Evolutionary conservation across 805 yeast species (phyloP).

Genomic region (Cyberlindnera japonica): DNA sequence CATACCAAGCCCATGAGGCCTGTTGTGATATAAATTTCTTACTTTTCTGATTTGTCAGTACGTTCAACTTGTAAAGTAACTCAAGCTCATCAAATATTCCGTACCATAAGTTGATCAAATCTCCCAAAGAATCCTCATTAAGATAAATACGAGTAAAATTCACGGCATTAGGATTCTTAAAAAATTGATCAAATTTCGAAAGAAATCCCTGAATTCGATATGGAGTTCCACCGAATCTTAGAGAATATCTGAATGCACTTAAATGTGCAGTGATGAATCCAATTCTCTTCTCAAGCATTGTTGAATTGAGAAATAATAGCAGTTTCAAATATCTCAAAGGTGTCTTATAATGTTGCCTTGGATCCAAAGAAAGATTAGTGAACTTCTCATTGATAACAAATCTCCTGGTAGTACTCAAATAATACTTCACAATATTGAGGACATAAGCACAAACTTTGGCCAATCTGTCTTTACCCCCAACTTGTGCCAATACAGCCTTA

Average conservation of each 20-base stretch:
- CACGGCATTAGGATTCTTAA: conserved; percentile 12
- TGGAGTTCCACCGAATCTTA: conserved; percentile 70
- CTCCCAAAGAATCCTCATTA: conserved; percentile 45
- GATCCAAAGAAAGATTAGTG: conserved; percentile 25
- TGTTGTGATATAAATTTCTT: conserved; percentile 46
- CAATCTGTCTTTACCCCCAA: conserved; percentile 69
- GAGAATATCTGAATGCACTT: conserved; percentile 58
- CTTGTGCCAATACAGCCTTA: conserved; percentile 47
- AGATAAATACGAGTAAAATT: conserved; percentile 32
- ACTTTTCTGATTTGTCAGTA: conserved; percentile 37
- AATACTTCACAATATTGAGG: conserved; percentile 47
- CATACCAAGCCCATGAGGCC: conserved; percentile 67
- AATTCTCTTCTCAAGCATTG: conserved; percentile 33
- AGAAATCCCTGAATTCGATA: conserved; percentile 41
- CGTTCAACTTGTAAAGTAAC: conserved; percentile 51
- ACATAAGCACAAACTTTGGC: conserved; percentile 62
- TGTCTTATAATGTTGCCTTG: conserved; percentile 24
- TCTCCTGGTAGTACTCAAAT: conserved; percentile 40
- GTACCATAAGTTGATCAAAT: conserved; percentile 56
- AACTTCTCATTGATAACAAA: conserved; percentile 29
- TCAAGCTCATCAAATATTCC: conserved; percentile 62
- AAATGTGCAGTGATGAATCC: conserved; percentile 44
- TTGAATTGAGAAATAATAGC: conserved; percentile 27
- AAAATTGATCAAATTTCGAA: conserved; percentile 19
- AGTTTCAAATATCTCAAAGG: conserved; percentile 26